These are phyloP conservation scores for Daphne laureola DNA, from an alignment of 441 rosid species.

Conservation along the genomic window DNA sequence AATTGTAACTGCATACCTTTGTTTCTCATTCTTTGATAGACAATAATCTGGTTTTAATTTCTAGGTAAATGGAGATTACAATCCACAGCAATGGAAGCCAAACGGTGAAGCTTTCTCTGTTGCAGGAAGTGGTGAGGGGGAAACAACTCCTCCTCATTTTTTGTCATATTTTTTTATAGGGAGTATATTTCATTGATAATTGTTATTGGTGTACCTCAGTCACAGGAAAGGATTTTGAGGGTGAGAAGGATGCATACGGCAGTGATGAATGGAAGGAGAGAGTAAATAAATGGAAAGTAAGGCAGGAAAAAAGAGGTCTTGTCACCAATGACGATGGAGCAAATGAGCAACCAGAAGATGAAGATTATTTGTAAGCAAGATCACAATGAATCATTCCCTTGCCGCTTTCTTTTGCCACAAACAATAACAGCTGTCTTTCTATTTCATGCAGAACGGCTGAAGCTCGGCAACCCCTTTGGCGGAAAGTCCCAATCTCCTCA, in stretches of 20 bases:
- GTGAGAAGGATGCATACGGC: conserved; percentile 52
- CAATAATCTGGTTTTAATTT: conserved; percentile 3
- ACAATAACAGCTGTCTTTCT: neutral
- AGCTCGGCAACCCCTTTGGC: conserved; percentile 85
- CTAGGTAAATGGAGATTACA: conserved; percentile 64
- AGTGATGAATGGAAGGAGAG: conserved; percentile 84
- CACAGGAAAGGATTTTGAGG: conserved; percentile 61
- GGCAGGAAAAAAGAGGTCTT: conserved; percentile 83
- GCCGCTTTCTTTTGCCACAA: neutral
- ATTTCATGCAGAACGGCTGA: conserved; percentile 60
- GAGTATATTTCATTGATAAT: neutral
- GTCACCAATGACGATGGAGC: conserved; percentile 45
- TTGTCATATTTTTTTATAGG: neutral
- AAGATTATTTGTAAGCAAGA: conserved; percentile 57
- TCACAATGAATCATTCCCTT: neutral
- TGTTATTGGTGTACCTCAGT: conserved; percentile 24
- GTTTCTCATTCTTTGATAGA: no score
- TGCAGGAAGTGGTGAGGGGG: conserved; percentile 64
- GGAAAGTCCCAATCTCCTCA: conserved; percentile 72
- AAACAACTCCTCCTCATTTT: neutral
- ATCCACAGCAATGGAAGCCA: conserved; percentile 39
- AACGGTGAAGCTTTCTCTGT: conserved; percentile 54
- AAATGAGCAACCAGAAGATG: conserved; percentile 47
- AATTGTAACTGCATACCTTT: no score
- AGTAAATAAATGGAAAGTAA: conserved; percentile 76